Base-by-base conservation (phyloP, 495 filamentous ascomycete species). In the Annulohypoxylon nitens region DNA sequence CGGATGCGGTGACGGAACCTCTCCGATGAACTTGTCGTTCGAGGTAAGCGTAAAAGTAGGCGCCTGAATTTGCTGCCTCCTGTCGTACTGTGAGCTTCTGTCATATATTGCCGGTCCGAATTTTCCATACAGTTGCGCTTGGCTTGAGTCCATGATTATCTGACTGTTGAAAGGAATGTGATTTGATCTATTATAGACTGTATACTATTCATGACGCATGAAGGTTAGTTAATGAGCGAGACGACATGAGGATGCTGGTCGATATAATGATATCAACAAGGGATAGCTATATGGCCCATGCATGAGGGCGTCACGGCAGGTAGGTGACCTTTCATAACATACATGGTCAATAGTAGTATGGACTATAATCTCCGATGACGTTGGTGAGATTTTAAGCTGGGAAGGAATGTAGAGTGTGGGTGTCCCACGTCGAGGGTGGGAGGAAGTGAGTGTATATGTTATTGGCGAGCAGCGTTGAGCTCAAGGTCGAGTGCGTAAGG, bases 51-150 rank as follows among this genome's bases (percentile, higher is more conserved):
- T 76, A 71, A 84, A 82, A 67, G 80, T 79, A 70, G 81, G 75
- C 62, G 81, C 77, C 70, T 83, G 82, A 55, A 81, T 78, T 41
- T 83, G 81, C 67, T 84, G 81, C 71, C 76, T 78, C 73, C 83
- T 85, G 71, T 75, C 70, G 76, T 73, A 37, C 47, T 65, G 75
- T 75, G 69, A 81, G 75, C 69, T 64, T 73, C 64, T 75, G 74
- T 73, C 37, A 72, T 26, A 67, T 64, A 67, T 25, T 16, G 30
- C 36, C 58, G 54, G 57, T 37, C 53, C 47, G 34, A 34, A 55
- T 65, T 30, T 16, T 67, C 66, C 80, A 74, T 85, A 85, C 83
- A 83, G 63, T 54, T 83, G 82, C 36, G 79, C 69, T 54, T 83
- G 81, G 66, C 48, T 73, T 57, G 81, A 78, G 73, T 83, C 81